Evolutionary conservation across 148 eudicot genomes (phyloP).

Genomic region (Chenopodium quinoa): DNA sequence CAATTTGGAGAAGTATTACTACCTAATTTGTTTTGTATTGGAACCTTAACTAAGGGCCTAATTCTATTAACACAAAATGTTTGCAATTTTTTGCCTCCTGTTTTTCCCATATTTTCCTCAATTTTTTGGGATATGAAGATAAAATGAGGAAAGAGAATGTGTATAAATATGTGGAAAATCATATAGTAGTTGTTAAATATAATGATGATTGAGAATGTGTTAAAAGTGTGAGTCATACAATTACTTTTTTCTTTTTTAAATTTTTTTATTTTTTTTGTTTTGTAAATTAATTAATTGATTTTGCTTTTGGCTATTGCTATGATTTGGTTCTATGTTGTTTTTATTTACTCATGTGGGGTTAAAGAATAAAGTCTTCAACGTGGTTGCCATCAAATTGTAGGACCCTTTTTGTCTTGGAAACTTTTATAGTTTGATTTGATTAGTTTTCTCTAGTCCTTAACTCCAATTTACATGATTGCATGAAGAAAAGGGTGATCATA

Average conservation of each 20-base stretch:
- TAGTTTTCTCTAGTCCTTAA: conserved; percentile 2
- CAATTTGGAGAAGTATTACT: conserved; percentile 14
- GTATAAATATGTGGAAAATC: conserved; percentile 20
- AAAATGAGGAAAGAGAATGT: conserved; percentile 1
- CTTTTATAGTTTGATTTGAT: conserved; percentile 3
- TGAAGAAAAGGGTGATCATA: not conserved
- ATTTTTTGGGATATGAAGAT: conserved; percentile 2
- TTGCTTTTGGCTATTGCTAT: conserved; percentile 45
- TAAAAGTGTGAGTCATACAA: conserved; percentile 19
- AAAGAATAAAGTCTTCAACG: conserved; percentile 29
- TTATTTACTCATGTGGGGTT: conserved; percentile 34
- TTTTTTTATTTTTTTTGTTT: not conserved
- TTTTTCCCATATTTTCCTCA: conserved; percentile 37
- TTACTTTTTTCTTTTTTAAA: conserved; percentile 18
- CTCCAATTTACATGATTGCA: conserved; percentile 11
- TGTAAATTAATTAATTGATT: not conserved
- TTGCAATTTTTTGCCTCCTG: conserved; percentile 42
- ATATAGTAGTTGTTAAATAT: conserved; percentile 20
- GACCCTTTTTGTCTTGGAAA: conserved; percentile 30
- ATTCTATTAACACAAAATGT: conserved; percentile 59
- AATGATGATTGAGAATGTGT: conserved; percentile 22
- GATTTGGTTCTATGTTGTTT: conserved; percentile 32
- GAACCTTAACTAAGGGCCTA: conserved; percentile 63
- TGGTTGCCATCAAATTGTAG: conserved; percentile 50
- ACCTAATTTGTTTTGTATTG: conserved; percentile 23